phyloP scores from a whole-genome alignment of 176 grass and related monocot species.

The Ananas comosus region DNA sequence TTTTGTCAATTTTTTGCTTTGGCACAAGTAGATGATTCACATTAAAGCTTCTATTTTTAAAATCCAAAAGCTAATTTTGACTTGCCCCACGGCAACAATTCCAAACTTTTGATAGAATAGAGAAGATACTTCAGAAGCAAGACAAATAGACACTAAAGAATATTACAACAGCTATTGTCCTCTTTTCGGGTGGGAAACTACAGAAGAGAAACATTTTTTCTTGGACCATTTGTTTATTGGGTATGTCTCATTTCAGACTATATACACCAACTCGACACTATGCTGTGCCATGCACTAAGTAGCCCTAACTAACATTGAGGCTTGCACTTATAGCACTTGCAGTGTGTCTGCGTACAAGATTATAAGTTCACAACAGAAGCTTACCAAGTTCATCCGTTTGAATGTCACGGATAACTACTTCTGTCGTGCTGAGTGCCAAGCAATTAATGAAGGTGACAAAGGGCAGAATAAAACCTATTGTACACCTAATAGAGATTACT shows the following conservation, averaged over 20 bases:
- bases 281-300: not conserved
- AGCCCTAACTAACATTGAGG: not conserved
- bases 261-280: not conserved
- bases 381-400: not conserved
- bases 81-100: too few relatives aligned
- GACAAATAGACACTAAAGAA: not conserved
- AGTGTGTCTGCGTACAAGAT: not conserved
- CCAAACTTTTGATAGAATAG: too few relatives aligned
- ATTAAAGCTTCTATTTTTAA: too few relatives aligned
- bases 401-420: not conserved
- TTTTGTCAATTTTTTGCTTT: too few relatives aligned
- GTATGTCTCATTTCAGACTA: not conserved
- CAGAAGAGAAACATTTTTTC: not conserved
- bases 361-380: not conserved
- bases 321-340: not conserved
- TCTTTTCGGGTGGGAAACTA: not conserved
- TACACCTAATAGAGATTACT: not conserved
- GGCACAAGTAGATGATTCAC: too few relatives aligned
- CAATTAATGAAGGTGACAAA: not conserved
- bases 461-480: not conserved
- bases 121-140: not conserved
- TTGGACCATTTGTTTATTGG: not conserved
- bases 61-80: too few relatives aligned
- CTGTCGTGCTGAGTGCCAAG: not conserved
- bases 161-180: not conserved